Percentiles rank a stretch among this genome's conserved stretches.
phyloP scores from a whole-genome alignment of 2,329 filamentous ascomycete species.

The Hypomyces perniciosus region DNA sequence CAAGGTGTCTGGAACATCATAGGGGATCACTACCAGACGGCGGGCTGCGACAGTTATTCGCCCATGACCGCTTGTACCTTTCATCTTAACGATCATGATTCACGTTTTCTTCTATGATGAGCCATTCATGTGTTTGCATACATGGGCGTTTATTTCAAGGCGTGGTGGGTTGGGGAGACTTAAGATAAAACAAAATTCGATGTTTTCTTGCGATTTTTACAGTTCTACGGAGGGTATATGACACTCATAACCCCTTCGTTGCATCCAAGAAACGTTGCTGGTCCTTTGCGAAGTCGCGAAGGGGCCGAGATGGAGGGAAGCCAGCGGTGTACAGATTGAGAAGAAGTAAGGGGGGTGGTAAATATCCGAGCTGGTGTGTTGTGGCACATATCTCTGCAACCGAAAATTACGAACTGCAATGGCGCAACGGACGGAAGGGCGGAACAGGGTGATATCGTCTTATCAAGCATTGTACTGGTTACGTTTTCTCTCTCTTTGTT shows the following conservation, averaged over 20 bases:
- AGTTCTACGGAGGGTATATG: not conserved
- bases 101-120: slow-evolving; percentile 30
- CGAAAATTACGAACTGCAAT: not conserved
- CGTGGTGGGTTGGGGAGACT: slow-evolving; percentile 8
- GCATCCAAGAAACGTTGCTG: not conserved
- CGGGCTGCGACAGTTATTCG: slow-evolving; percentile 3
- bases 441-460: slow-evolving; percentile 1
- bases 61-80: slow-evolving; percentile 8
- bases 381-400: not conserved
- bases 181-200: slow-evolving; percentile 4
- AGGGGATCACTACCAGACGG: slow-evolving; percentile 16
- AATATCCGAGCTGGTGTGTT: not conserved
- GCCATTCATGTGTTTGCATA: slow-evolving; percentile 38
- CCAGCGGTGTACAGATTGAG: not conserved
- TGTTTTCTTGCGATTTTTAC: slow-evolving; percentile 5
- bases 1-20: slow-evolving; percentile 45
- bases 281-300: not conserved
- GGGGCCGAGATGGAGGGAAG: not conserved
- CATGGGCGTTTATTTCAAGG: slow-evolving; percentile 33
- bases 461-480: slow-evolving; percentile 12
- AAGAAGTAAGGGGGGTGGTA: not conserved
- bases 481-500: slow-evolving; percentile 5
- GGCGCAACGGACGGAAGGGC: slow-evolving; percentile 12
- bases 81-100: slow-evolving; percentile 38
- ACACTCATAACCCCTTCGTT: not conserved